These are phyloP conservation scores for Perkinsus chesapeaki DNA, from an alignment of 169 alveolate species.

Conservation along the genomic window DNA sequence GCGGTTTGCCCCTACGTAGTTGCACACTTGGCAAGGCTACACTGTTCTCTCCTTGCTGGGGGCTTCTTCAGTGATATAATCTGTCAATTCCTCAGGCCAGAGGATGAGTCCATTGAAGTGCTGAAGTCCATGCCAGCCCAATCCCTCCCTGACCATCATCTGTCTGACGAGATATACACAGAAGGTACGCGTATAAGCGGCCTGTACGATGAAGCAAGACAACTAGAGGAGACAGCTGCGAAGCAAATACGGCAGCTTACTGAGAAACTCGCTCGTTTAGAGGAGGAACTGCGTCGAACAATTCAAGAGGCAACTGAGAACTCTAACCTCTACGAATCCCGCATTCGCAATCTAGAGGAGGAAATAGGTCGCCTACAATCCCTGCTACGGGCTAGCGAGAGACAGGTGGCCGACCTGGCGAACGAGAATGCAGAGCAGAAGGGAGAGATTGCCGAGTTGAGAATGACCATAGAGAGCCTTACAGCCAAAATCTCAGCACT, in stretches of 20 bases:
- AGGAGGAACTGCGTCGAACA: background rate
- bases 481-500: background rate
- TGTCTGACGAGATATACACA: background rate
- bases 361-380: background rate
- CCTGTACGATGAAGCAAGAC: background rate
- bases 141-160: background rate
- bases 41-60: background rate
- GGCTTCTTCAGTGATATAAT: background rate
- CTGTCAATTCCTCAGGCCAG: background rate
- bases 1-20: no score
- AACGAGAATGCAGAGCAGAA: background rate
- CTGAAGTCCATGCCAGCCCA: background rate
- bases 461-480: background rate
- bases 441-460: background rate
- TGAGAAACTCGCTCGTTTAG: background rate
- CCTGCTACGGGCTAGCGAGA: background rate
- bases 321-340: background rate
- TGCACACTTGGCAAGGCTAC: background rate
- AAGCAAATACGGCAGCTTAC: background rate
- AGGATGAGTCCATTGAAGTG: background rate
- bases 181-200: background rate
- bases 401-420: background rate
- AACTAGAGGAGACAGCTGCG: background rate
- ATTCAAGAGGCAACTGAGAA: background rate
- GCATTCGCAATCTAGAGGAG: background rate